These are phyloP conservation scores for Ceratocystis ficicola DNA, from an alignment of 2,329 filamentous ascomycete species.

Conservation along the genomic window DNA sequence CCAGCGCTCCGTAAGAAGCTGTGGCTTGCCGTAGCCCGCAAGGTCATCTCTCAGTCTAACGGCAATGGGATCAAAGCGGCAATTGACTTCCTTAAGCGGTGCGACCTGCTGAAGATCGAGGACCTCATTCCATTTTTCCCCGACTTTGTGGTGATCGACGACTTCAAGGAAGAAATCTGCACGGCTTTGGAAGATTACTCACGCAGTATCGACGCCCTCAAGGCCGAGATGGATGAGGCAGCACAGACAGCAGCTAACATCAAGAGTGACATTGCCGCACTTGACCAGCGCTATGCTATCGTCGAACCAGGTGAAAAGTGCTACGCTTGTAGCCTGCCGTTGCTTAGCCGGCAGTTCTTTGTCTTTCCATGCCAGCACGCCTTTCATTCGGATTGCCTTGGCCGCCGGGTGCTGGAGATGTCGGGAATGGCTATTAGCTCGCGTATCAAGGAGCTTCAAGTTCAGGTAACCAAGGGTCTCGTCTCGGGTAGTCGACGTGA, in stretches of 20 bases:
- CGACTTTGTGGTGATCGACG: conserved; percentile 95
- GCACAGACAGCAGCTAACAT: conserved; percentile 83
- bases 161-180: conserved; percentile 98
- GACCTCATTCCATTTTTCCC: conserved; percentile 97
- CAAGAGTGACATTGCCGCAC: conserved; percentile 70
- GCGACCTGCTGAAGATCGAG: conserved; percentile 85
- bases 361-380: conserved; percentile 98
- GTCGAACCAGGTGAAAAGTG: conserved; percentile 94
- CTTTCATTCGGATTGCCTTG: conserved; percentile 91
- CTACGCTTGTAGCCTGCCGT: conserved; percentile 72
- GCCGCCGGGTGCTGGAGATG: conserved; percentile 71
- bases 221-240: conserved; percentile 91
- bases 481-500: conserved; percentile 62
- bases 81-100: conserved; percentile 84
- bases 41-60: conserved; percentile 67
- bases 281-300: conserved; percentile 86
- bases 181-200: conserved; percentile 85
- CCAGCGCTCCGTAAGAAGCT: conserved; percentile 77
- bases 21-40: conserved; percentile 89
- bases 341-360: conserved; percentile 88
- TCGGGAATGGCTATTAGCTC: conserved; percentile 63
- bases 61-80: conserved; percentile 74
- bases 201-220: conserved; percentile 75
- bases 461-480: conserved; percentile 65
- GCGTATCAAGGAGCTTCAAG: conserved; percentile 74